Evolutionary conservation across 192 early-diverging fungal species (phyloP), one percentile per base, ranked within the genome.

Genomic region (Mortierella alpina): DNA sequence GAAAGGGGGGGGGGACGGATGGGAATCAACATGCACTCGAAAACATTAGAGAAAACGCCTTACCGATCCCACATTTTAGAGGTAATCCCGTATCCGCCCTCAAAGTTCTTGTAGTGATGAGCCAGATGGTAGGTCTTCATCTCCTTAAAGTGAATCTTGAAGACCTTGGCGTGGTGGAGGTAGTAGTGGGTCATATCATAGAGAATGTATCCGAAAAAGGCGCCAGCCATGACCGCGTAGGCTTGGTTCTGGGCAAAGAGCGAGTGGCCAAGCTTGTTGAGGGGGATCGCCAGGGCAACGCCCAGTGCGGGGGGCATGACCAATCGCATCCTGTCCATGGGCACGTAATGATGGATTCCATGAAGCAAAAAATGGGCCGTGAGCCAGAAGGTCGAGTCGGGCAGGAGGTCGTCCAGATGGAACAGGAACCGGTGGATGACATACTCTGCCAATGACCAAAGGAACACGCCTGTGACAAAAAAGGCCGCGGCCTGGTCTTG

Each of bases 251-350:
- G 74, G n/a, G 93, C 87, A 63, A 96, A 91, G 51, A 95, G 70
- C 66, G 80, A 48, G 63, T 85, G 86, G 73, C 83, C 71, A 69
- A 84, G 42, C 39, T 65, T 72, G 68, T 92, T 69, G 53, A 94
- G 79, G 59, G 91, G 93, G 57, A 83, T 63, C 4, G 91, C 88
- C n/a, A 98, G 85, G 11, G 86, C 78, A 44, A 94, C 72, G 0
- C 85, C 91, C 42, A 98, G 89, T 20, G 91, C 94, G 22, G 97
- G 96, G 13, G 97, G 97, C 95, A 97, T 96, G 7, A 99, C 97
- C n/a, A 99, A 91, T 11, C 97, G 92, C 84, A 96, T 94, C 90
- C 87, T 93, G 75, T 99, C 96, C 96, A 97, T 97, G 11, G 97
- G 97, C 40, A 99, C 82, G 82, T 93, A 97, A 78, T 99, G 96